These are phyloP conservation scores for Thinopyrum elongatum DNA, from an alignment of 176 grass and related monocot genomes.

Conservation along the genomic window DNA sequence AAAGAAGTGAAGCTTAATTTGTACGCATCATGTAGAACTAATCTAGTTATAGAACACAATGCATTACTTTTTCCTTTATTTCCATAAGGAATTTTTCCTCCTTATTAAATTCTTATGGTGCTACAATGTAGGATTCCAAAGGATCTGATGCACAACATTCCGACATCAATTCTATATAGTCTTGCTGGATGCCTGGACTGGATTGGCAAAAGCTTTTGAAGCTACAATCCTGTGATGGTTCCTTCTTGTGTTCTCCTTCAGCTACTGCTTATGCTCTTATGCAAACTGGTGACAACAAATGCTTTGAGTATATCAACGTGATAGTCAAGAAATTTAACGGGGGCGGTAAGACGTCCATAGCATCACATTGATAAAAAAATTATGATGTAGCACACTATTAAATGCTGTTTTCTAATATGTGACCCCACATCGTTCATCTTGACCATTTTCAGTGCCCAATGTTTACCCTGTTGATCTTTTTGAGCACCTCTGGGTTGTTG, in stretches of 20 bases:
- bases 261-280: slow-evolving; percentile 75
- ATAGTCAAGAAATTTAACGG: slow-evolving; percentile 59
- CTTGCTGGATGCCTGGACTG: slow-evolving; percentile 67
- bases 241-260: slow-evolving; percentile 79
- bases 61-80: not conserved
- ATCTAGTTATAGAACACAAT: not conserved
- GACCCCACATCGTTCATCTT: not conserved
- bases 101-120: not conserved
- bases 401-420: not conserved
- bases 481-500: slow-evolving; percentile 55
- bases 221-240: slow-evolving; percentile 64
- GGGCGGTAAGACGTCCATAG: slow-evolving; percentile 48
- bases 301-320: slow-evolving; percentile 56
- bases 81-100: not conserved
- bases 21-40: slow-evolving; percentile 17
- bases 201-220: slow-evolving; percentile 70
- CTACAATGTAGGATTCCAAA: slow-evolving; percentile 55
- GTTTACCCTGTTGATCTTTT: slow-evolving; percentile 83
- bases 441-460: slow-evolving; percentile 54
- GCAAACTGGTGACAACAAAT: slow-evolving; percentile 67
- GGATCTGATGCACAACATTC: slow-evolving; percentile 72
- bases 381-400: not conserved
- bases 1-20: slow-evolving; percentile 68
- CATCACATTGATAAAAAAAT: not conserved
- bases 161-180: slow-evolving; percentile 74